These are phyloP conservation scores for Helichrysum umbraculigerum DNA, from an alignment of 129 eudicot species.

Conservation along the genomic window DNA sequence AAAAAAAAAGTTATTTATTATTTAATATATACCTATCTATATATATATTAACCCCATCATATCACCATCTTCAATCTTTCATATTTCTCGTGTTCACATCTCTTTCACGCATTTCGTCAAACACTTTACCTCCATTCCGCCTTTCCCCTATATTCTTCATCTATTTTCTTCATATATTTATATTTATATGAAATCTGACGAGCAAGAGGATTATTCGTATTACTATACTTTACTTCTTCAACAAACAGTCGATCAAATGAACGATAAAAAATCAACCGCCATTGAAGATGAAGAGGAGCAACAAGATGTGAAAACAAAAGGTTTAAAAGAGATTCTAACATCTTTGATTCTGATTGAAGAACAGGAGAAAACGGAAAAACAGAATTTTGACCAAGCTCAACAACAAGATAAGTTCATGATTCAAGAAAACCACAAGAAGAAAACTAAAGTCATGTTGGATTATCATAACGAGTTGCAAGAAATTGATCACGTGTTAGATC, in stretches of 20 bases:
- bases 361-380: constrained; percentile 65
- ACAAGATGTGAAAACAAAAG: constrained; percentile 51
- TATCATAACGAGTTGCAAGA: constrained; percentile 42
- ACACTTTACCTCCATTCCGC: constrained; percentile 35
- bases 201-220: constrained; percentile 32
- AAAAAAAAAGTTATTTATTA: too few species aligned
- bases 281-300: constrained; percentile 21
- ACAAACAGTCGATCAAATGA: constrained; percentile 49
- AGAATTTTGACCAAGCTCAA: constrained; percentile 40
- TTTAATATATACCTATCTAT: too few species aligned
- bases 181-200: constrained; percentile 38
- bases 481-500: constrained; percentile 38
- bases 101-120: constrained; percentile 56
- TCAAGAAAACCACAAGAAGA: constrained; percentile 51
- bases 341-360: constrained; percentile 73
- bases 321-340: constrained; percentile 62
- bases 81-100: constrained; percentile 42
- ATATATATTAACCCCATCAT: not conserved
- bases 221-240: constrained; percentile 36
- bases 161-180: not conserved
- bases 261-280: constrained; percentile 19
- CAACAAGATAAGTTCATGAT: constrained; percentile 46
- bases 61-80: constrained; percentile 1
- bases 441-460: constrained; percentile 53
- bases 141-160: not conserved